Base-by-base conservation (phyloP, 2,329 filamentous ascomycete species). In the Beauveria sp. region DNA sequence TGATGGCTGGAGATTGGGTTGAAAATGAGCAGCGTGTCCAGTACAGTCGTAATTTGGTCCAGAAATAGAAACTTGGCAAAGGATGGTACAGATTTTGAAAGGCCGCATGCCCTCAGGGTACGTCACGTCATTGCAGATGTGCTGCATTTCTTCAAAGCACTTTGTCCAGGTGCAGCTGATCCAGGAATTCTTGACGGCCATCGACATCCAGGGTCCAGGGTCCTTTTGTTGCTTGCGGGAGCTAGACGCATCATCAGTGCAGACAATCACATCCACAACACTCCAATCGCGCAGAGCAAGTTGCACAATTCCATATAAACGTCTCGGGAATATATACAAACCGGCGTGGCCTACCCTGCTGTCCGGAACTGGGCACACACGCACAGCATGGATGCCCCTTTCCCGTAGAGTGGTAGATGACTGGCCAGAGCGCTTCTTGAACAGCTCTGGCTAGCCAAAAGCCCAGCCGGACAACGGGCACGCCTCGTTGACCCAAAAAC, bases 301-400 rank as follows among this genome's bases (percentile, higher is more conserved):
- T 12, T 57, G 63, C 62, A 67, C 64, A 65, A 66, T 70, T 76
- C 76, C 69, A 72, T 74, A 71, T 72, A 74, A 65, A 68, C 67
- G 71, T 72, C 70, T 74, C 74, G 75, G 72, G 72, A 73, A 75
- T 79, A 81, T 80, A 77, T 80, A 81, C 79, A 81, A 76, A 76
- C 75, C 76, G 72, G 71, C 71, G 72, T 69, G 68, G 76, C 79
- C 80, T 74, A 81, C 79, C 79, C 78, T 75, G 78, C 79, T 81
- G 79, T 79, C 79, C 77, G 71, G 77, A 76, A 71, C 68, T 24
- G 56, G 47, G 26, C 40, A 18, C 34, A 24, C n/a, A 43, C 34
- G 48, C 47, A 53, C 7, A 53, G 53, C 10, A 58, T 40, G 12
- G 10, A 51, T 51, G 24, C 44, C 12, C 34, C 9, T 30, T 40